Base-by-base conservation (phyloP, 495 filamentous ascomycete species). In the Hypoxylon crocopeplum region DNA sequence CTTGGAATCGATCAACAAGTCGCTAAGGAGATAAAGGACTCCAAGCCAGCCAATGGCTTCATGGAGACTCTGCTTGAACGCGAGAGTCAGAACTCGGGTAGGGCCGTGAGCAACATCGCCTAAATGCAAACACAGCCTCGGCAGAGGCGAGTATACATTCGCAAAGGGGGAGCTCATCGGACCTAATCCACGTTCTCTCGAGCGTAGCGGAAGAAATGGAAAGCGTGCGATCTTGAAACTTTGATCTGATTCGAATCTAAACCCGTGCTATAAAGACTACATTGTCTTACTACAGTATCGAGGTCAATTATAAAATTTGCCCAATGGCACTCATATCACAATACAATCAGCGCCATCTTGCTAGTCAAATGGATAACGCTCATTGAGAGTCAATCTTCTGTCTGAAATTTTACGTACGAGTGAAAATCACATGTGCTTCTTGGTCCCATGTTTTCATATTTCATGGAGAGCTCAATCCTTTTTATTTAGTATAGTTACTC, bases 1-100 rank as follows among this genome's bases (percentile, higher is more conserved):
- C 82, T 98, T 37, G 90, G 87, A 22, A 77, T 96, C 52, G 76
- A 77, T 22, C 57, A 65, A 21, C 72, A 84, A 20, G 64, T 79
- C n/a, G 64, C 77, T 20, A 62, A 71, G 27, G 76, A 81, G 62
- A 78, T 85, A 70, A 79, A 81, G 68, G 72, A 77, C n/a, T 68
- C 64, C 6, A 66, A 60, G 40, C 45, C 58, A 20, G 53, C 56
- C 1, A 67, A 65, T 33, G 61, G 62, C 36, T 60, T 75, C 57
- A 74, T 70, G 62, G 71, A 75, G 51, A 69, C 68, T 40, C 61
- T 75, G 27, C 68, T 79, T 33, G 74, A 71, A 59, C 72, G 71
- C 50, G 64, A 74, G 61, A 36, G 45, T 17, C 48, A 42, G 29
- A 59, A 62, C 44, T 34, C 62, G 48, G 53, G 46, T 46, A 52